These are phyloP conservation scores for Ceratocystis albifundus DNA, from an alignment of 2,329 filamentous ascomycete species.

Conservation along the genomic window DNA sequence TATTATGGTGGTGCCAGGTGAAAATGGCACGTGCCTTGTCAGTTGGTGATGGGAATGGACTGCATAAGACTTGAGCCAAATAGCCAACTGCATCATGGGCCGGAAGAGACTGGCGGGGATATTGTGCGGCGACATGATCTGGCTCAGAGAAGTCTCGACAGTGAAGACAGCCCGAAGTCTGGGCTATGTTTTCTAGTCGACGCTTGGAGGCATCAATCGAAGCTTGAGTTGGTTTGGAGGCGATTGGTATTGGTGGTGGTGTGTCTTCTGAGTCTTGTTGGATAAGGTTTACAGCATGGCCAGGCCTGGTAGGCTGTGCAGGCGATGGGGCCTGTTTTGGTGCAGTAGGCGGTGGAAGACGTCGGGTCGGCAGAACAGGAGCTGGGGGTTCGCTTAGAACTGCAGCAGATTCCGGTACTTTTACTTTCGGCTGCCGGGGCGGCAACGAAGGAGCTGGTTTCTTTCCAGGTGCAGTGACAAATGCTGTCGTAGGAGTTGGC, in stretches of 20 bases:
- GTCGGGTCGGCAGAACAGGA: constrained; percentile 27
- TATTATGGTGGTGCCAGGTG: constrained; percentile 90
- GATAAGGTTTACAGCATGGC: neutral
- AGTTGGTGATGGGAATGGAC: constrained; percentile 66
- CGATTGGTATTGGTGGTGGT: constrained; percentile 43
- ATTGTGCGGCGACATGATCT: constrained; percentile 65
- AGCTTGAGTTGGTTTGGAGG: constrained; percentile 41
- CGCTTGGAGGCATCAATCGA: constrained; percentile 27
- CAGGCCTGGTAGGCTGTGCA: neutral
- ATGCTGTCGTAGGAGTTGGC: constrained; percentile 31
- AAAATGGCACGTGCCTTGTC: constrained; percentile 92
- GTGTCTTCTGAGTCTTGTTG: constrained; percentile 28
- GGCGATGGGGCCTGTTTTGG: neutral
- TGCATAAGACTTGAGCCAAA: constrained; percentile 67
- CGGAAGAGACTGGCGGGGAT: constrained; percentile 61
- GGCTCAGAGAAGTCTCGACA: constrained; percentile 82
- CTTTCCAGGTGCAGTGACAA: constrained; percentile 13
- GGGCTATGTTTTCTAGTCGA: constrained; percentile 35
- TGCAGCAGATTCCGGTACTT: neutral
- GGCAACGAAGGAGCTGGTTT: constrained; percentile 12
- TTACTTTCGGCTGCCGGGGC: neutral
- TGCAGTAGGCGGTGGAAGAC: constrained; percentile 34
- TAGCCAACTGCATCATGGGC: constrained; percentile 53
- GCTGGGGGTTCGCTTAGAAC: constrained; percentile 14
- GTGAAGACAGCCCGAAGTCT: constrained; percentile 50